Percentiles rank a stretch among this genome's conserved stretches.
Conservation (phyloP, 176 grass and related monocot species). For the Luzula sylvatica region DNA sequence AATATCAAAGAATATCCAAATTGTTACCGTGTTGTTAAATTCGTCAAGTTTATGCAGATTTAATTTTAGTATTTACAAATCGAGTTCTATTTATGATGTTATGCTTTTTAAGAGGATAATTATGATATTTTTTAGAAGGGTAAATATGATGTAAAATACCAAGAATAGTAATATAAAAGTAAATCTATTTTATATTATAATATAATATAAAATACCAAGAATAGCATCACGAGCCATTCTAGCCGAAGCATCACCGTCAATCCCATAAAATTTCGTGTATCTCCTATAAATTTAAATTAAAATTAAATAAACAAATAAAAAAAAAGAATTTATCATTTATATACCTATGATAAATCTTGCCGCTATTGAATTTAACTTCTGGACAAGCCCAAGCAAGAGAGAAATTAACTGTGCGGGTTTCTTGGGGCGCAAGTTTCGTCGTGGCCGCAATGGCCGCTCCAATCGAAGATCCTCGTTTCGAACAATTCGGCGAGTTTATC, state of each 20-base stretch:
- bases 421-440: constrained; percentile 43
- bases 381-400: constrained; percentile 93
- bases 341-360: constrained; percentile 91
- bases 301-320: constrained; percentile 8
- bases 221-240: constrained; percentile 77
- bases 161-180: background rate
- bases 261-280: constrained; percentile 97
- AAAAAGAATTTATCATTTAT: background rate
- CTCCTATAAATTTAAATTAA: constrained; percentile 30
- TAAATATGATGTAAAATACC: too few relatives aligned
- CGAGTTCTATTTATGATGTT: too few relatives aligned
- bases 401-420: constrained; percentile 67
- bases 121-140: too few relatives aligned
- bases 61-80: too few relatives aligned
- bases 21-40: too few relatives aligned
- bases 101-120: too few relatives aligned
- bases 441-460: constrained; percentile 84
- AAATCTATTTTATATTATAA: background rate
- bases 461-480: constrained; percentile 65
- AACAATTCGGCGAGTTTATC: constrained; percentile 34
- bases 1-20: too few relatives aligned
- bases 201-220: constrained; percentile 33
- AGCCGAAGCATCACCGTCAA: constrained; percentile 58
- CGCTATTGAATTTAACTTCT: constrained; percentile 92
- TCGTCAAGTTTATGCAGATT: too few relatives aligned